Conservation (phyloP, 345 rosid genomes). For the Reutealis trisperma region DNA sequence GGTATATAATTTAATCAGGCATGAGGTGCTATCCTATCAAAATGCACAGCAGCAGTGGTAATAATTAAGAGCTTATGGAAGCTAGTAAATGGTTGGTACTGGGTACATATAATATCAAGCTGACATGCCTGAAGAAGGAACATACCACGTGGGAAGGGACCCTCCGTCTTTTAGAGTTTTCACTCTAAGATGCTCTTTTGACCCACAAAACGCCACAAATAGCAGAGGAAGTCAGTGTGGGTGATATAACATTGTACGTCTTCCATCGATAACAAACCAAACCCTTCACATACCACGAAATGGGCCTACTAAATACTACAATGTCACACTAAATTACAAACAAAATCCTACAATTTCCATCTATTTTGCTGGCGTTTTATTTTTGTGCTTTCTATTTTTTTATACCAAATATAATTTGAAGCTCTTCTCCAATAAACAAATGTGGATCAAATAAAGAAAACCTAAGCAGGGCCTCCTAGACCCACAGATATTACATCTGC, state of each 20-base stretch:
- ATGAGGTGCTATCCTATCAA: too few species aligned
- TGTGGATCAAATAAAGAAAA: too few species aligned
- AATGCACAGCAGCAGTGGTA: too few species aligned
- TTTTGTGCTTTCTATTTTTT: too few species aligned
- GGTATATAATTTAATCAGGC: too few species aligned
- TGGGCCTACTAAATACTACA: not conserved
- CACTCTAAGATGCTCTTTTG: constrained; percentile 22
- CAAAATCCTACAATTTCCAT: not conserved
- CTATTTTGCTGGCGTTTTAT: not conserved
- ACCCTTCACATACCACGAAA: not conserved
- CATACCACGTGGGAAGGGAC: constrained; percentile 30
- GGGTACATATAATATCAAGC: constrained; percentile 1
- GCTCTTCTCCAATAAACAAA: too few species aligned
- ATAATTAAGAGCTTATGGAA: too few species aligned
- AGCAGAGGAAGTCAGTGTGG: not conserved
- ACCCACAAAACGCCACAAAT: constrained; percentile 10
- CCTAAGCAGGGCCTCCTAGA: too few species aligned
- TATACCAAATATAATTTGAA: too few species aligned
- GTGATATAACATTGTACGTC: not conserved
- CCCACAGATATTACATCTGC: too few species aligned
- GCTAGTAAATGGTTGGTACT: too few species aligned
- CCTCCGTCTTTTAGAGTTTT: not conserved
- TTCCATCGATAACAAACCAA: not conserved
- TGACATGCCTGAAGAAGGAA: constrained; percentile 1
- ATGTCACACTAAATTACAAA: not conserved